These are phyloP conservation scores for Penicillium sp. DNA, from an alignment of 2,329 filamentous ascomycete species.

Conservation along the genomic window DNA sequence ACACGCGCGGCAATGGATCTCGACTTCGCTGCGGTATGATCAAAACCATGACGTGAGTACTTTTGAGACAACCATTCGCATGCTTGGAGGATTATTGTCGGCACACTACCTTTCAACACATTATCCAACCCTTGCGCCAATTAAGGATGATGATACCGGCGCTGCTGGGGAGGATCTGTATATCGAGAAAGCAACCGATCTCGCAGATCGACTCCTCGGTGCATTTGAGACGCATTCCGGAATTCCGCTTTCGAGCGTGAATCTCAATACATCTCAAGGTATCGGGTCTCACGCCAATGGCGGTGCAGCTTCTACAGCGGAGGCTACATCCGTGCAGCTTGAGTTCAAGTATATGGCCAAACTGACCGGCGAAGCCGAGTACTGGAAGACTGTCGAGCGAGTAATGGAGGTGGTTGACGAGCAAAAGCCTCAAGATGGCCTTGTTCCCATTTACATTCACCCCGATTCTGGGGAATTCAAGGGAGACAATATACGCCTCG, in stretches of 20 bases:
- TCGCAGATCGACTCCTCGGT: constrained; percentile 82
- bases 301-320: constrained; percentile 90
- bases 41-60: constrained; percentile 96
- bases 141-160: constrained; percentile 72
- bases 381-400: constrained; percentile 89
- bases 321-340: constrained; percentile 88
- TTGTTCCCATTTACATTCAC: constrained; percentile 90
- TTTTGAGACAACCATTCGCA: constrained; percentile 97
- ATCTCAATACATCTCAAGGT: constrained; percentile 76
- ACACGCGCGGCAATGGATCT: constrained; percentile 87
- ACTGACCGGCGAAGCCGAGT: constrained; percentile 86
- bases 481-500: constrained; percentile 84
- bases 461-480: constrained; percentile 78
- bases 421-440: constrained; percentile 76
- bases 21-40: constrained; percentile 78
- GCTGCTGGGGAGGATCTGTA: constrained; percentile 85
- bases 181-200: constrained; percentile 90
- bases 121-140: constrained; percentile 77
- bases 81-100: constrained; percentile 90
- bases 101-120: constrained; percentile 92
- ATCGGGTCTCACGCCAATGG: constrained; percentile 81
- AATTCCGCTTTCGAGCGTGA: constrained; percentile 87
- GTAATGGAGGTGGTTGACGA: constrained; percentile 90
- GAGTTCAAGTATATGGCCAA: constrained; percentile 98
- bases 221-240: constrained; percentile 89